Conservation (phyloP, 225 moss, liverwort and hornwort genomes). For the Pseudisothecium myosuroides region DNA sequence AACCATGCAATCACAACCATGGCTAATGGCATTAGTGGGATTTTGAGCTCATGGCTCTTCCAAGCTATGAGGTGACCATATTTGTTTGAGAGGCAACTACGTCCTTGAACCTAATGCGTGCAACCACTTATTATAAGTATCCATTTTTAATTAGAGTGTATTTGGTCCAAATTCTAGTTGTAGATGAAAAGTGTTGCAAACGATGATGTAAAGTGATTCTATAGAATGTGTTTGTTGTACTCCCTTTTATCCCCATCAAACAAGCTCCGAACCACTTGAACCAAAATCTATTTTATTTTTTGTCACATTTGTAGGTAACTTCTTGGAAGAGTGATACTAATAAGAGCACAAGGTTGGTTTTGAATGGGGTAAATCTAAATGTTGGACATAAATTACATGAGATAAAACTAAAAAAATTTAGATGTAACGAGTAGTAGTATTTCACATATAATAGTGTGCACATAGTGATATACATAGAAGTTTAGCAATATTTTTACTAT, state of each 20-base stretch:
- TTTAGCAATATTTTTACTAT: neutral
- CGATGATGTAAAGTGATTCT: neutral
- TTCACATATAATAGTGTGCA: too few relatives aligned
- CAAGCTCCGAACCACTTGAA: neutral
- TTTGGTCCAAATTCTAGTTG: neutral
- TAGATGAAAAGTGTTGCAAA: neutral
- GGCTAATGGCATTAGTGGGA: too few relatives aligned
- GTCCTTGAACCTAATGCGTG: fast-evolving
- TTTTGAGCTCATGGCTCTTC: neutral
- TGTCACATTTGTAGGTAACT: too few relatives aligned
- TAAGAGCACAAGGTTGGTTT: too few relatives aligned
- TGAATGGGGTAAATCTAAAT: neutral
- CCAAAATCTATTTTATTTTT: too few relatives aligned
- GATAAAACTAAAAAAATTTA: neutral
- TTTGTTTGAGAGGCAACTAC: too few relatives aligned
- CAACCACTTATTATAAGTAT: neutral
- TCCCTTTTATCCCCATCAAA: neutral
- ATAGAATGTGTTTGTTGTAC: neutral
- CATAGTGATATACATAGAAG: neutral
- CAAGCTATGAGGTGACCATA: neutral
- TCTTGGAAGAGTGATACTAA: too few relatives aligned
- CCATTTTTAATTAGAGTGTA: neutral
- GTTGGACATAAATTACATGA: neutral
- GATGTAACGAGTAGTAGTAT: neutral
- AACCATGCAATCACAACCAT: neutral